phyloP scores from a whole-genome alignment of 306 rosid genomes.

The Mimosa bimucronata region DNA sequence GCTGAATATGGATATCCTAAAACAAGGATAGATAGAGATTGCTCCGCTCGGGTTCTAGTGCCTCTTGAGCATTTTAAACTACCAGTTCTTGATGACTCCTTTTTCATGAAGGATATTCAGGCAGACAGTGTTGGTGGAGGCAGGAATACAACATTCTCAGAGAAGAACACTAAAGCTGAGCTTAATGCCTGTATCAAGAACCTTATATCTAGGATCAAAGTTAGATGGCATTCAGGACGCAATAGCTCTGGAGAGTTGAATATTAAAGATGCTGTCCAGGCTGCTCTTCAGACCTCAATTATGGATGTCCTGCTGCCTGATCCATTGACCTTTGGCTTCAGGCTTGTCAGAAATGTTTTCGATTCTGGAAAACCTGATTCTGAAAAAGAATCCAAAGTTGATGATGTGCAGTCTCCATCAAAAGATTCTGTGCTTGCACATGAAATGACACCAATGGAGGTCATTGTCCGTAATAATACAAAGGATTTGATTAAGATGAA shows the following conservation, averaged over 20 bases:
- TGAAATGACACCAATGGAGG: conserved; percentile 90
- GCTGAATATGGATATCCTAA: conserved; percentile 78
- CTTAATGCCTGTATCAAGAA: conserved; percentile 88
- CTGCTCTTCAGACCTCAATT: conserved; percentile 86
- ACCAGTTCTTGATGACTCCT: conserved; percentile 90
- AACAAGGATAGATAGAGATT: conserved; percentile 87
- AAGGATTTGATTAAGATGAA: conserved; percentile 83
- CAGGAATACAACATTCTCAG: conserved; percentile 69
- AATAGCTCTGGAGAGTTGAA: conserved; percentile 87
- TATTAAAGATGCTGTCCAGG: conserved; percentile 89
- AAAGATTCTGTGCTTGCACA: conserved; percentile 75
- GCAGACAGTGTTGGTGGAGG: conserved; percentile 50
- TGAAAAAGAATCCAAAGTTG: conserved; percentile 37
- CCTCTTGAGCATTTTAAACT: conserved; percentile 92
- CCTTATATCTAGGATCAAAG: conserved; percentile 87
- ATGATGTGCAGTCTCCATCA: conserved; percentile 42
- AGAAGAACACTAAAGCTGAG: conserved; percentile 82
- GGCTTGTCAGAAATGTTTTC: conserved; percentile 54
- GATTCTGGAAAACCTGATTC: conserved; percentile 47
- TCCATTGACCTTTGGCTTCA: conserved; percentile 91
- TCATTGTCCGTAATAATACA: conserved; percentile 86
- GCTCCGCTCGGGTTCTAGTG: conserved; percentile 92
- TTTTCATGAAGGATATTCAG: conserved; percentile 68
- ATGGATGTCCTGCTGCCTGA: conserved; percentile 96
- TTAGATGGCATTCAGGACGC: conserved; percentile 89